Base-by-base conservation (phyloP, 2,329 filamentous ascomycete species). In the Aspergillus sclerotialis region DNA sequence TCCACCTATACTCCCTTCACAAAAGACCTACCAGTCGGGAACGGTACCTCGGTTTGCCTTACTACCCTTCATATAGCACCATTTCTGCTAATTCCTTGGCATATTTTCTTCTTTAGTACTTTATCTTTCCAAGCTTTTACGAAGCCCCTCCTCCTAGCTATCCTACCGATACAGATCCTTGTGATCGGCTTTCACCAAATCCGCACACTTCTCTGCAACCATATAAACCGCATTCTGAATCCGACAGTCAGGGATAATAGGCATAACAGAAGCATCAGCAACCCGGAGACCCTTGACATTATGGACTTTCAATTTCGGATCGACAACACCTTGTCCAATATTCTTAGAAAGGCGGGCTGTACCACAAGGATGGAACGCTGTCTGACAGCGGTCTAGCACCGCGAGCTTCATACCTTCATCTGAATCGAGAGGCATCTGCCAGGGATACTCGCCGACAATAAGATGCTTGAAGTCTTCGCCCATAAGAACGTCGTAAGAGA, bases 211-310 rank as follows among this genome's bases (percentile, higher is more conserved):
- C 50, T 78, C 73, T 4, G 61, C 73, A 38, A 76, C 49, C 67
- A 72, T 73, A 42, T 78, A 79, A 2, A 78, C 73, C 2, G 70
- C 62, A 35, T 73, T 76, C 48, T 77, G 73, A 31, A 76, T 76
- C 4, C 72, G 65, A 60, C 73, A 61, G 65, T 73, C 33, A 53
- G 71, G 50, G 66, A 73, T 48, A 8, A 75, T 61, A 0, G 74
- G 73, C 7, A 77, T 68, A 13, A 76, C 54, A 0, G 68, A 74
- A 1, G 73, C 72, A 48, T 77, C 73, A 28, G 70, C 64, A 11
- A 77, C 65, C 3, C 73, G 63, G 2, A 77, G 59, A 10, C 64
- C 68, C 31, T 67, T 63, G 30, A 74, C 55, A 0, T 73, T 73
- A 41, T 72, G 65, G 7, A 78, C 72, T 35, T 60, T 63, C 2